These are phyloP conservation scores for Yamadazyma sp. DNA, from an alignment of 1,139 yeast species.

Conservation along the genomic window DNA sequence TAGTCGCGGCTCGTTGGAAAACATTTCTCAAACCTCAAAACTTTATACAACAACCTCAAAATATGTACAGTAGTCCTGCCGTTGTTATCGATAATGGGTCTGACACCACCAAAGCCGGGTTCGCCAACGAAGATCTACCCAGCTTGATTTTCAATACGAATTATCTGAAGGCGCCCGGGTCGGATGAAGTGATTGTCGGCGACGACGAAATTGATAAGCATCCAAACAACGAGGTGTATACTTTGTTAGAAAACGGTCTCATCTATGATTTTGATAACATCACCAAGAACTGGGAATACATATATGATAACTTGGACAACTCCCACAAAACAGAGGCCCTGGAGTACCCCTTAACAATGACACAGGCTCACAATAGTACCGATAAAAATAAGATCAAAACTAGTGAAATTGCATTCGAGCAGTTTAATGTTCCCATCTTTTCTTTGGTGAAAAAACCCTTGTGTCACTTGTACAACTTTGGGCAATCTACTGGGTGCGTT, in stretches of 20 bases:
- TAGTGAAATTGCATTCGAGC: conserved; percentile 65
- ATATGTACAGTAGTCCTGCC: conserved; percentile 30
- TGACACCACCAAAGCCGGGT: conserved; percentile 65
- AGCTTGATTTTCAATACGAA: conserved; percentile 56
- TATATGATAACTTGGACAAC: conserved; percentile 51
- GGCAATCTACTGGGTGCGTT: conserved; percentile 65
- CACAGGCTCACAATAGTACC: conserved; percentile 65
- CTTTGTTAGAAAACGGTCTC: conserved; percentile 63
- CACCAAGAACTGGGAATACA: conserved; percentile 58
- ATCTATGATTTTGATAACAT: conserved; percentile 67
- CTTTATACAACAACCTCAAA: neutral
- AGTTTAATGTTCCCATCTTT: conserved; percentile 62
- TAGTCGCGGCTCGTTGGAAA: neutral
- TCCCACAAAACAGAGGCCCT: conserved; percentile 42
- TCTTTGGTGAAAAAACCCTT: conserved; percentile 70
- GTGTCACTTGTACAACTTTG: conserved; percentile 67
- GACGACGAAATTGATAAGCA: conserved; percentile 48
- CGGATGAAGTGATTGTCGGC: conserved; percentile 39
- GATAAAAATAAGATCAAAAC: conserved; percentile 51
- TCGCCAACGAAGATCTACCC: conserved; percentile 67
- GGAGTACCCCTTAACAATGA: conserved; percentile 63
- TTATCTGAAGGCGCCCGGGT: conserved; percentile 41
- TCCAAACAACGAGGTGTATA: conserved; percentile 54
- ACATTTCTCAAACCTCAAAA: conserved; percentile 2
- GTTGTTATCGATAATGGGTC: conserved; percentile 73